A percentile compares a stretch with the other conserved stretches of the same genome.
These are phyloP conservation scores for Arabidopsis hybrid DNA, from an alignment of 441 rosid genomes.

Conservation along the genomic window DNA sequence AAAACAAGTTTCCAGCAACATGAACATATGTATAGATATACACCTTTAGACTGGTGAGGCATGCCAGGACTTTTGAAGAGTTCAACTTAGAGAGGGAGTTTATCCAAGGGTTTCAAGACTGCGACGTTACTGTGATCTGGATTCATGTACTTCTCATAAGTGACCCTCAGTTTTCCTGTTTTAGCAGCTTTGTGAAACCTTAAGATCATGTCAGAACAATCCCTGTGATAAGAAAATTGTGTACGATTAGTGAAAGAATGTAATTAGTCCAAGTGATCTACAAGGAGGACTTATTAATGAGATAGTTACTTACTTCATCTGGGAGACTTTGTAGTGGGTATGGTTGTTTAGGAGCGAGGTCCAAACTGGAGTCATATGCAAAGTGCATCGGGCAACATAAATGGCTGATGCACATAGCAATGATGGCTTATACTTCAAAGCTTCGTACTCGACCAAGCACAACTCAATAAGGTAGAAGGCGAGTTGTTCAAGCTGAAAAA, in stretches of 20 bases:
- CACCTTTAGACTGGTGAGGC: slow-evolving; percentile 8
- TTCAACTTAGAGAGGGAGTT: slow-evolving; percentile 50
- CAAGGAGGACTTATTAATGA: slow-evolving; percentile 8
- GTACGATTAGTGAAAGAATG: slow-evolving; percentile 3
- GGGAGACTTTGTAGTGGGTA: slow-evolving; percentile 62
- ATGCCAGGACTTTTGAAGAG: not conserved
- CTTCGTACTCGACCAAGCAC: slow-evolving; percentile 83
- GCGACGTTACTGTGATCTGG: slow-evolving; percentile 62
- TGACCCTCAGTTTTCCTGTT: slow-evolving; percentile 65
- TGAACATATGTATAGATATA: not conserved
- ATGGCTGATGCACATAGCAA: slow-evolving; percentile 92
- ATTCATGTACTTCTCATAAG: slow-evolving; percentile 75
- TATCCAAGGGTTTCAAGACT: slow-evolving; percentile 66
- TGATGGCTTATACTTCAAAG: slow-evolving; percentile 78
- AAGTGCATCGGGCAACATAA: slow-evolving; percentile 78
- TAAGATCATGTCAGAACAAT: slow-evolving; percentile 80
- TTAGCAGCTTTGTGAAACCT: slow-evolving; percentile 74
- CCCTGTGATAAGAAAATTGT: slow-evolving; percentile 52
- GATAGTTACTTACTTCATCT: slow-evolving; percentile 72
- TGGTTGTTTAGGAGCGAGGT: slow-evolving; percentile 71
- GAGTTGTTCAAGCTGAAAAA: slow-evolving; percentile 78
- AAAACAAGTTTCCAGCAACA: slow-evolving; percentile 24
- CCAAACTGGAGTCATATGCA: slow-evolving; percentile 76
- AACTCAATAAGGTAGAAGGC: slow-evolving; percentile 87
- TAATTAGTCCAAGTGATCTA: slow-evolving; percentile 14